Evolutionary conservation across 2,329 filamentous ascomycete genomes (phyloP).

Genomic region (Aspergillus novofumigatus): DNA sequence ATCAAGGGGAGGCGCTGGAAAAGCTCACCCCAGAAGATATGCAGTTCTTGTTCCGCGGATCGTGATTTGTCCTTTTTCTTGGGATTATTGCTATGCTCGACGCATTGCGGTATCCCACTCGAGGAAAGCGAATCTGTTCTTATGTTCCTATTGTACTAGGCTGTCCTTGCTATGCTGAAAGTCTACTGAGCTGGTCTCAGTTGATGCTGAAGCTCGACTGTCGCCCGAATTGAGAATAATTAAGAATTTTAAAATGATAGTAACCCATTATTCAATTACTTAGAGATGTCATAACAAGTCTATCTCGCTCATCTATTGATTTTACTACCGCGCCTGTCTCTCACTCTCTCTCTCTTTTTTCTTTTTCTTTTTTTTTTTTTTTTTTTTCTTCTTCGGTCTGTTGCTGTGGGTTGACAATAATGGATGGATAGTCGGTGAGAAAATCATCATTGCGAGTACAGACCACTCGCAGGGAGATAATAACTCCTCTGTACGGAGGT

Average conservation of each 20-base stretch:
- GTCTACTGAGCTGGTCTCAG: not conserved
- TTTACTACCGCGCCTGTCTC: too few species aligned
- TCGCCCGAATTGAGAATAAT: not conserved
- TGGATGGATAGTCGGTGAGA: too few species aligned
- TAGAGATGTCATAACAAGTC: too few species aligned
- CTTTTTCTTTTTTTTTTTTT: too few species aligned
- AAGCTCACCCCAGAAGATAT: slow-evolving; percentile 87
- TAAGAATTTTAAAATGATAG: not conserved
- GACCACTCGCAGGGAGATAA: too few species aligned
- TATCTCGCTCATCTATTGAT: too few species aligned
- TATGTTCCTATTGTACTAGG: not conserved
- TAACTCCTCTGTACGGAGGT: too few species aligned
- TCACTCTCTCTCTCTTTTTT: too few species aligned
- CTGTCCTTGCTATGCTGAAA: not conserved
- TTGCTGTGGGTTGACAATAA: too few species aligned
- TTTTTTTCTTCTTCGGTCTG: too few species aligned
- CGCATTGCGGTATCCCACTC: not conserved
- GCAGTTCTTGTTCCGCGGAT: slow-evolving; percentile 90
- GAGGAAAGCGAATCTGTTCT: not conserved
- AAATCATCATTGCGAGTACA: too few species aligned
- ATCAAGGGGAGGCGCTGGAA: slow-evolving; percentile 79
- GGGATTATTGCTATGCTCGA: not conserved
- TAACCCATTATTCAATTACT: not conserved
- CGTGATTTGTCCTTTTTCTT: slow-evolving; percentile 29
- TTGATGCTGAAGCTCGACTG: not conserved